Base-by-base conservation (phyloP, 345 rosid species). In the Diplotaxis tenuifolia region DNA sequence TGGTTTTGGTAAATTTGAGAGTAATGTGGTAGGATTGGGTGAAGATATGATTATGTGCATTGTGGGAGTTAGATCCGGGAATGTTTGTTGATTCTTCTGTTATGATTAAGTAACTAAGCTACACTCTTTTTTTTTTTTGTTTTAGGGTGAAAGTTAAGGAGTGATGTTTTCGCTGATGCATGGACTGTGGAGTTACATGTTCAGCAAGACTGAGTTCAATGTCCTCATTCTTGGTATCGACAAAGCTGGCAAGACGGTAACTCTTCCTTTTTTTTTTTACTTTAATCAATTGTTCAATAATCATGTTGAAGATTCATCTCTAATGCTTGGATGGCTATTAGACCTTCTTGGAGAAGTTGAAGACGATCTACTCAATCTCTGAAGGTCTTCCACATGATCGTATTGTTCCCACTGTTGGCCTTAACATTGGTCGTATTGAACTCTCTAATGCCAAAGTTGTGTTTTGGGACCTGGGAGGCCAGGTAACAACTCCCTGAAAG, bases 391-490 rank as follows among this genome's bases (percentile, higher is more conserved):
- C 98, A 7, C 97, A 92, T 72, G 99, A 96, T 84, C 88, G 95
- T 55, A 92, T 96, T 54, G 93, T 90, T 72, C 98, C 99, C n/a
- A 96, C 99, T 0, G 98, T 96, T 55, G 99, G 99, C n/a, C 88
- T 96, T 3, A 96, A 96, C 74, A 90, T 96, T 57, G 98, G 96
- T 62, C 96, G 96, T 18, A 82, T 89, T 42, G 96, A 92, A 90
- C 85, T 83, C 68, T 67, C 92, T 25, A 90, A 87, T 80, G 62
- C 96, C 18, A 96, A 96, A 82, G 91, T 96, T 12, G 87, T 96
- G 54, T 90, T 92, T 70, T 96, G 99, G 99, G 99, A 96, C 74
- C 84, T 96, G 9, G 99, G 99, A 25, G 99, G 99, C 74, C 98
- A 96, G 95, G 99, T 90, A 72, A 78, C 18, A 29, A 29, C 45